Base-by-base conservation (phyloP, 2,329 filamentous ascomycete species). In the Trichoderma semiorbis region DNA sequence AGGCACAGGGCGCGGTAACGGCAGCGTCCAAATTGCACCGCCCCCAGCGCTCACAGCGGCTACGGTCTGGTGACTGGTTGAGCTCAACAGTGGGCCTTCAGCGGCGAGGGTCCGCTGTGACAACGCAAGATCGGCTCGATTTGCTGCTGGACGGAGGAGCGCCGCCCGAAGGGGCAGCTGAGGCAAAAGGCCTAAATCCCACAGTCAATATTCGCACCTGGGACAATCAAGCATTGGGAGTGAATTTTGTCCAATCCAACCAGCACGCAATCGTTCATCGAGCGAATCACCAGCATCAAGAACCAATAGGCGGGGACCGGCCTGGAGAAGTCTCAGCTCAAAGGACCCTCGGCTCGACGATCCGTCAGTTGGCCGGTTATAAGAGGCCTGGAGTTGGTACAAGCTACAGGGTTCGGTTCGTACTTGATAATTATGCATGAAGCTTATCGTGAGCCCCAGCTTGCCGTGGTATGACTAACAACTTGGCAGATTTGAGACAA, bases 1-100 rank as follows among this genome's bases (percentile, higher is more conserved):
- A 16, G 28, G 14, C n/a, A n/a, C 55, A 58, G 10, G 32, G 47
- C 57, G 57, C 57, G 57, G 30, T 21, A 53, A 53, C 34, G 24
- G 63, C 26, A 28, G 18, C 39, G 18, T 24, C n/a, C 47, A 53
- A 53, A 53, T 24, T 43, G 53, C 69, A 53, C 69, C 57, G 30
- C 57, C 57, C 57, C 57, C 69, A 66, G 61, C 32, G 24, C 53
- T 36, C 69, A 47, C 62, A 57, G 58, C 55, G 68, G 68, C 68
- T 70, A 10, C 55, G 68, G 69, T 71, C 69, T 60, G 34, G 61
- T 71, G 69, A 71, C 69, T 65, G 61, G 28, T 30, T 30, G 28
- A 30, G 28, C 28, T n/a, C n/a, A n/a, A n/a, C n/a, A 5, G 69
- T 60, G 53, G 69, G 28, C 60, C 60, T 47, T n/a, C n/a, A 26